Evolutionary conservation across 2,329 filamentous ascomycete species (phyloP).

Genomic region (Diaporthe vaccinii): DNA sequence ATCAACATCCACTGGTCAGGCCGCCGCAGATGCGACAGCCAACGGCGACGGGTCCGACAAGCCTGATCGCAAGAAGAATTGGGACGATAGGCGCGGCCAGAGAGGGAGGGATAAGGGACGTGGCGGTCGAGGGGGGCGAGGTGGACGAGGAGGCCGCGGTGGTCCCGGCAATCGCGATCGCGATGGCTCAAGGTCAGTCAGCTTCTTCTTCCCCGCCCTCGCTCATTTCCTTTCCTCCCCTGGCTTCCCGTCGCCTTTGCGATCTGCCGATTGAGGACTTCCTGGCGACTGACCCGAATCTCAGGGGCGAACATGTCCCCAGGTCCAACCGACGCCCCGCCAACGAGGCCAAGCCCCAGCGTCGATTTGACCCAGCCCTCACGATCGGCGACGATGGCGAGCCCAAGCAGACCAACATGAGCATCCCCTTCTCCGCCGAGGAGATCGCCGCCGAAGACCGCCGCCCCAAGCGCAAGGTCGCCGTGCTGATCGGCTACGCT

Average conservation of each 20-base stretch:
- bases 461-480: slow-evolving; percentile 94
- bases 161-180: slow-evolving; percentile 25
- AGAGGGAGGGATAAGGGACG: slow-evolving; percentile 19
- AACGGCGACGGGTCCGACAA: slow-evolving; percentile 12
- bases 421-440: slow-evolving; percentile 74
- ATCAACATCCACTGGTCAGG: not conserved
- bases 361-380: slow-evolving; percentile 22
- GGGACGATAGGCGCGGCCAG: slow-evolving; percentile 32
- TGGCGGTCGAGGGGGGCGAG: slow-evolving; percentile 25
- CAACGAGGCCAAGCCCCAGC: slow-evolving; percentile 28
- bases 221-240: not conserved
- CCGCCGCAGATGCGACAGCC: slow-evolving; percentile 13
- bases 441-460: slow-evolving; percentile 91
- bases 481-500: slow-evolving; percentile 94
- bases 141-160: slow-evolving; percentile 26
- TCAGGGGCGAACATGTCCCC: slow-evolving; percentile 31
- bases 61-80: slow-evolving; percentile 27
- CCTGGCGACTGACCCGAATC: slow-evolving; percentile 1
- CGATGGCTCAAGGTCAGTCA: slow-evolving; percentile 36
- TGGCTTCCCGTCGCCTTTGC: not conserved
- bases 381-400: slow-evolving; percentile 42
- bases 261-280: slow-evolving; percentile 3
- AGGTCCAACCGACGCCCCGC: slow-evolving; percentile 29
- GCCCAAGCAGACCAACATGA: slow-evolving; percentile 65
- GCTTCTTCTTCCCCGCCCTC: not conserved